Percentiles rank a stretch among this genome's conserved stretches.
phyloP scores from a whole-genome alignment of 257 asterid genomes.

The Cordia subcordata region DNA sequence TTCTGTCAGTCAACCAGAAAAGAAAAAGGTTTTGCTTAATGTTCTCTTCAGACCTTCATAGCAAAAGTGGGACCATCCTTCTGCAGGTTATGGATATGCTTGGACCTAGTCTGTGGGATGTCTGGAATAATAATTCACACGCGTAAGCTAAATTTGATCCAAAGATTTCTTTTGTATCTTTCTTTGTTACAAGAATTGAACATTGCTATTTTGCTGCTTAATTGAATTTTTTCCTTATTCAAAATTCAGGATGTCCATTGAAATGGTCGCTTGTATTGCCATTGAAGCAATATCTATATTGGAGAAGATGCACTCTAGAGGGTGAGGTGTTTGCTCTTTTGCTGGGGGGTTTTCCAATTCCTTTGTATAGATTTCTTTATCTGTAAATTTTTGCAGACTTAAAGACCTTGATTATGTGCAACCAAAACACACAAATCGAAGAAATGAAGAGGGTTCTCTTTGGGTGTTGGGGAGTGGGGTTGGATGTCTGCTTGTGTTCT shows the following conservation, averaged over 20 bases:
- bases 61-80: background rate
- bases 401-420: too few species aligned
- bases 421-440: too few species aligned
- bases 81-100: constrained; percentile 25
- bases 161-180: background rate
- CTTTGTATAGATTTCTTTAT: too few species aligned
- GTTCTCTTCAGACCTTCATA: too few species aligned
- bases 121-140: constrained; percentile 59
- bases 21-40: too few species aligned
- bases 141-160: constrained; percentile 26
- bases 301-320: constrained; percentile 62
- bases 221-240: background rate
- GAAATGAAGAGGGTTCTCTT: too few species aligned
- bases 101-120: constrained; percentile 67
- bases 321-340: constrained; percentile 23
- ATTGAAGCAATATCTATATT: constrained; percentile 66
- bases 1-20: background rate
- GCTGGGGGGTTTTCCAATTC: too few species aligned
- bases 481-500: too few species aligned
- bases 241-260: constrained; percentile 60
- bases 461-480: too few species aligned
- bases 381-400: too few species aligned
- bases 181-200: too few species aligned
- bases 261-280: constrained; percentile 78
- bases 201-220: constrained; percentile 4